Evolutionary conservation across 306 rosid species (phyloP).

Genomic region (Spatholobus suberectus): DNA sequence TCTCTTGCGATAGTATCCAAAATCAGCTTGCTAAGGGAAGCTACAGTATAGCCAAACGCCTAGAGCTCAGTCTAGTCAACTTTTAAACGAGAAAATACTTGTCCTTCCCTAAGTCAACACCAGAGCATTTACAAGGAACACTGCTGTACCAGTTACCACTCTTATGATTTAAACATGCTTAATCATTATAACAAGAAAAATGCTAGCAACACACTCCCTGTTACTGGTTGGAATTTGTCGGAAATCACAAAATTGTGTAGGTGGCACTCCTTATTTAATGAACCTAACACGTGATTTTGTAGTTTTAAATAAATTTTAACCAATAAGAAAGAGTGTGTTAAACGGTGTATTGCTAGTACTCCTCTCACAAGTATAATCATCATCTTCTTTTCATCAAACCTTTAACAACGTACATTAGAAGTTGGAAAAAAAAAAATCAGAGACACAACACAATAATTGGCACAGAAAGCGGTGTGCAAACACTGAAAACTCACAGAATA

Average conservation of each 20-base stretch:
- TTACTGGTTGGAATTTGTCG: no score
- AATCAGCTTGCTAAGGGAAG: slow-evolving; percentile 6
- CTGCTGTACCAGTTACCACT: neutral
- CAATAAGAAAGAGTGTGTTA: no score
- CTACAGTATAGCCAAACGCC: neutral
- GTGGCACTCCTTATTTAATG: no score
- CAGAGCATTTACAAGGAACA: neutral
- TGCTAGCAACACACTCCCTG: no score
- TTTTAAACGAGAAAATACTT: neutral
- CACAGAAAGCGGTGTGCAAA: neutral
- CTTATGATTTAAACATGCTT: neutral
- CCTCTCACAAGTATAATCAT: no score
- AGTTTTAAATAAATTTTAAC: no score
- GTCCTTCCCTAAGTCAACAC: neutral
- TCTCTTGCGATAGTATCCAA: neutral
- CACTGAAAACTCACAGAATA: slow-evolving; percentile 51
- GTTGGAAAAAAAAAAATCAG: neutral
- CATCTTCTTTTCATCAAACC: neutral
- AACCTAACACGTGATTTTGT: no score
- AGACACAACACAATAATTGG: neutral
- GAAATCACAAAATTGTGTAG: no score
- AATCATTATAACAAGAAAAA: neutral
- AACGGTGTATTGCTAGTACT: no score
- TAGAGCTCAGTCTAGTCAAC: neutral
- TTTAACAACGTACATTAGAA: neutral